A percentile compares a stretch with the other conserved stretches of the same genome.
Conservation (phyloP, 768 basidiomycete genomes). For the Russula vinacea region DNA sequence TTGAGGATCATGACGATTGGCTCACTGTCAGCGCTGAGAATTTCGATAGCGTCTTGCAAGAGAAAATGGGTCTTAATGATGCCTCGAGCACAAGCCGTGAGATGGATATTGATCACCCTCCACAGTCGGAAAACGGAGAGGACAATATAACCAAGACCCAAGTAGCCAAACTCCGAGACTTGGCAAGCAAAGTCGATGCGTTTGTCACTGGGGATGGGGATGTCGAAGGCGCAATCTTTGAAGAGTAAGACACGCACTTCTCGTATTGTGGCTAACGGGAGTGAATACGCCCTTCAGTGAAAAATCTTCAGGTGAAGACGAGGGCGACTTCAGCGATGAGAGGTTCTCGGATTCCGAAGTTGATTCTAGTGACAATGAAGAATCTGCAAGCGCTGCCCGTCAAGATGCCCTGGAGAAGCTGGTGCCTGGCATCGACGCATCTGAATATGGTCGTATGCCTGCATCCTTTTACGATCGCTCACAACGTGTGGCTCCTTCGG, state of each 20-base stretch:
- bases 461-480: slow-evolving; percentile 66
- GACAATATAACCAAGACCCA: slow-evolving; percentile 60
- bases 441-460: slow-evolving; percentile 89
- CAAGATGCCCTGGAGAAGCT: slow-evolving; percentile 73
- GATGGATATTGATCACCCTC: slow-evolving; percentile 50
- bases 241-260: slow-evolving; percentile 60
- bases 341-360: slow-evolving; percentile 38
- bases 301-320: slow-evolving; percentile 40
- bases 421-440: slow-evolving; percentile 72
- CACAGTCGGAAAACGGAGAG: slow-evolving; percentile 39
- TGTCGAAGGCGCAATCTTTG: slow-evolving; percentile 83
- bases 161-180: slow-evolving; percentile 62
- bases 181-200: slow-evolving; percentile 82
- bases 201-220: slow-evolving; percentile 92
- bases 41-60: slow-evolving; percentile 70
- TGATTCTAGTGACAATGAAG: slow-evolving; percentile 30
- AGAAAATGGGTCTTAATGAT: slow-evolving; percentile 34
- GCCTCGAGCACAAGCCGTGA: slow-evolving; percentile 32
- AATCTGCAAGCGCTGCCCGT: slow-evolving; percentile 41
- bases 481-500: slow-evolving; percentile 56
- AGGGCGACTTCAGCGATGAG: slow-evolving; percentile 48
- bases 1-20: slow-evolving; percentile 84
- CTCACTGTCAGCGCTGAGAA: slow-evolving; percentile 71
- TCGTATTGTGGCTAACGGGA: neutral
- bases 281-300: slow-evolving; percentile 45